Evolutionary conservation across 225 moss, liverwort and hornwort genomes (phyloP), one percentile per base, ranked within the genome.

Genomic region (Asterella californica): DNA sequence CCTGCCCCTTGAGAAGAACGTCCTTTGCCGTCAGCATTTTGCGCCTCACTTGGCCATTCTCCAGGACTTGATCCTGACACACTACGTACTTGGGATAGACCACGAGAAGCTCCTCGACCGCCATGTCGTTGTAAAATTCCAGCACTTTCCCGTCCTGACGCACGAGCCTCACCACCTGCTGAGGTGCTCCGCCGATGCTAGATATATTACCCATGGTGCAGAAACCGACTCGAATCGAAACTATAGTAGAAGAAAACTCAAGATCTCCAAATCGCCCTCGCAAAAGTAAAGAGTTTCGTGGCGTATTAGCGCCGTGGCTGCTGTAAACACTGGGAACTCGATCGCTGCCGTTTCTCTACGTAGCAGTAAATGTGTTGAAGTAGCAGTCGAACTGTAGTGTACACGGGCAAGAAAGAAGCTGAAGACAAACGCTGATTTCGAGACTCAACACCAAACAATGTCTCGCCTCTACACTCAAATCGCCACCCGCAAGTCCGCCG

Each of bases 81-180:
- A 79, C 79, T 2, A 68, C n/a, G 22, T 0, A 68, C 52, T 70
- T 69, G 10, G 79, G 79, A 18, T 79, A 79, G 0, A 79, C 79
- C 22, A 70, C 49, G 0, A 69, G 67, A 11, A 79, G 68, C 69
- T 79, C 79, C 9, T 45, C 69, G 17, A 38, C 79, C 34, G 67
- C 27, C 52, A 79, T 68, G 34, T 79, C 69, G 70, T 70, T 30
- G 69, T 45, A 29, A 50, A 79, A 79, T n/a, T 79, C 79, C 79
- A 79, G 10, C 50, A 60, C 52, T 15, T 60, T 68, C 37, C 79
- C 79, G 17, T 79, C 79, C 25, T 67, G 45, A 11, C 79, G 68
- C 68, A 79, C 55, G 19, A 79, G 42, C 33, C 68, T 49, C 53
- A 79, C 79, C 50, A 79, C 78, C 50, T 64, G 47, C 66, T 64